These are phyloP conservation scores for Tulasnella sp. DNA, from an alignment of 768 basidiomycete genomes.

Conservation along the genomic window DNA sequence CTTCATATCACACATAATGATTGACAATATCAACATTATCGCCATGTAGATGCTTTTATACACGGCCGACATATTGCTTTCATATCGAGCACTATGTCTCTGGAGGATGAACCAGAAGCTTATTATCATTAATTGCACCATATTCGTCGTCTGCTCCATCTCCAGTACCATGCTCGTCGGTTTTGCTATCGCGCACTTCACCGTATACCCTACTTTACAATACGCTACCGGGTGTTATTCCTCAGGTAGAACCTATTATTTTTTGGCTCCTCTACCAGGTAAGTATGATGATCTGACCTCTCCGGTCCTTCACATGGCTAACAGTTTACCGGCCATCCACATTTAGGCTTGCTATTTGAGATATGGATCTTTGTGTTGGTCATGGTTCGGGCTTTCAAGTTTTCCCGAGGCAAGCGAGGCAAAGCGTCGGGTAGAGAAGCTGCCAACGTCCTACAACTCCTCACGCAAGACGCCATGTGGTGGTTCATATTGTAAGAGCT, in stretches of 20 bases:
- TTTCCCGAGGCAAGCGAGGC: background rate
- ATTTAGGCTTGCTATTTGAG: slow-evolving; percentile 3
- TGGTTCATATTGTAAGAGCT: slow-evolving; percentile 3
- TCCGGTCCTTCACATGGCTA: background rate
- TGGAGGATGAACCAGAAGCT: slow-evolving; percentile 13
- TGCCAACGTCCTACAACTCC: background rate
- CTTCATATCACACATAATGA: background rate
- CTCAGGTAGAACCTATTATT: background rate
- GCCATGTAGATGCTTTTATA: slow-evolving; percentile 2
- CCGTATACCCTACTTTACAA: background rate
- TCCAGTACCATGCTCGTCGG: background rate
- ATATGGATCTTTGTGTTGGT: slow-evolving; percentile 8
- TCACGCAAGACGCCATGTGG: slow-evolving; percentile 6
- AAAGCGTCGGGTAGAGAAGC: background rate
- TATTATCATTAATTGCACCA: background rate
- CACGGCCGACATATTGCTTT: slow-evolving; percentile 1
- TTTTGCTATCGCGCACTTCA: slow-evolving; percentile 1
- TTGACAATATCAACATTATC: background rate
- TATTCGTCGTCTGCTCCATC: background rate
- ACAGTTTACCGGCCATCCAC: background rate
- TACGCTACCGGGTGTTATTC: slow-evolving; percentile 3
- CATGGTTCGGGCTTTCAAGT: background rate
- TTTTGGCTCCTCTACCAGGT: slow-evolving; percentile 3
- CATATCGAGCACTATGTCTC: slow-evolving; percentile 9
- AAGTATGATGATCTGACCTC: background rate